These are phyloP conservation scores for Moricandia moricandioides DNA, from an alignment of 345 rosid genomes.

Conservation along the genomic window DNA sequence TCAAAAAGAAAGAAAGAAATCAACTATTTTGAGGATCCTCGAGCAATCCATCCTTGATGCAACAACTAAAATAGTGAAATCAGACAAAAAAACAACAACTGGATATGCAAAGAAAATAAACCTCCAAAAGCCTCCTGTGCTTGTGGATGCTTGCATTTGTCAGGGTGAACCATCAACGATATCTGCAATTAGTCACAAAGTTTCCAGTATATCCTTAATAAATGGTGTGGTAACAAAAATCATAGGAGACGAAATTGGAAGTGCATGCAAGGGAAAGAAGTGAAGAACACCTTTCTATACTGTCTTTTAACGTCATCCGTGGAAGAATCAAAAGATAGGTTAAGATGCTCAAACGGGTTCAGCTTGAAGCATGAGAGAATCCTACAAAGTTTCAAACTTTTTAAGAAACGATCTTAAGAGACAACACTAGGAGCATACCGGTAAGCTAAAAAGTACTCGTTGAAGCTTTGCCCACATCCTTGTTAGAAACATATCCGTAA, in stretches of 20 bases:
- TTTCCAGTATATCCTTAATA: not conserved
- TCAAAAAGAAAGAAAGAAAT: too few relatives aligned
- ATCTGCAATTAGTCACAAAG: slow-evolving; percentile 45
- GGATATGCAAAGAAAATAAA: slow-evolving; percentile 12
- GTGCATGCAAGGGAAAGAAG: not conserved
- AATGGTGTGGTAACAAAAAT: not conserved
- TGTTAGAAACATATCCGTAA: not conserved
- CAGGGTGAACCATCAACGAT: slow-evolving; percentile 95
- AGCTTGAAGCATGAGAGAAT: slow-evolving; percentile 97
- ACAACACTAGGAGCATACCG: slow-evolving; percentile 4
- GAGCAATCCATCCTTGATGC: not conserved
- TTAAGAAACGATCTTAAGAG: not conserved
- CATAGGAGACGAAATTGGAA: not conserved
- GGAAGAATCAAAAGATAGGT: slow-evolving; percentile 65
- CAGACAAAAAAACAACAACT: not conserved
- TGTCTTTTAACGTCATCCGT: slow-evolving; percentile 76
- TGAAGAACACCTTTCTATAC: slow-evolving; percentile 75
- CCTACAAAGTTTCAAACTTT: slow-evolving; percentile 41
- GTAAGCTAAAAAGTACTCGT: not conserved
- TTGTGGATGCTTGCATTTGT: slow-evolving; percentile 97
- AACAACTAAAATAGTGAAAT: not conserved
- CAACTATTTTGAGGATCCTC: not conserved
- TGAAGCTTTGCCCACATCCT: not conserved
- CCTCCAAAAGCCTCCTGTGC: slow-evolving; percentile 99
- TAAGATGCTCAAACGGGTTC: slow-evolving; percentile 88